phyloP scores from a whole-genome alignment of 768 basidiomycete genomes.

The Rhizopogon rudus region DNA sequence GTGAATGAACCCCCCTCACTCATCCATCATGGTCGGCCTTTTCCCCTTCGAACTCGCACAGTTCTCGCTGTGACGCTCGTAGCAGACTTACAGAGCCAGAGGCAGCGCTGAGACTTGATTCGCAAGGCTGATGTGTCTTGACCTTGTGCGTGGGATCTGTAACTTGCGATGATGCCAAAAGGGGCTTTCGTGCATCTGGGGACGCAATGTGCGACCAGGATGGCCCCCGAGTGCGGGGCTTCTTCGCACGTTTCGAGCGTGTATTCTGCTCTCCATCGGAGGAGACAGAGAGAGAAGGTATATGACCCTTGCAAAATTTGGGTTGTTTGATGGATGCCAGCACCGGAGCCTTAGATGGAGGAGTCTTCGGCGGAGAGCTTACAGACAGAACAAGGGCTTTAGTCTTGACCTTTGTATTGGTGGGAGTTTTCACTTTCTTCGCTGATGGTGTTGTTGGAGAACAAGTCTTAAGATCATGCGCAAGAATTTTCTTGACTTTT shows the following conservation, averaged over 20 bases:
- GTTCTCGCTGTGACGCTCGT: too few relatives aligned
- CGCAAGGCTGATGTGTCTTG: constrained; percentile 7
- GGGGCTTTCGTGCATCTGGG: constrained; percentile 13
- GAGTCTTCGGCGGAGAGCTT: constrained; percentile 16
- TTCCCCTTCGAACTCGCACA: too few relatives aligned
- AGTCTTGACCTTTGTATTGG: neutral
- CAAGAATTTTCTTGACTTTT: constrained; percentile 45
- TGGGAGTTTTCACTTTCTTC: constrained; percentile 2
- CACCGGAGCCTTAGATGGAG: constrained; percentile 12
- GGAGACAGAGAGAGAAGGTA: constrained; percentile 45
- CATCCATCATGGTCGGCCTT: too few relatives aligned
- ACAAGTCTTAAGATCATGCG: constrained; percentile 36
- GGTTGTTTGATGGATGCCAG: constrained; percentile 7
- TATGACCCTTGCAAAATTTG: constrained; percentile 30
- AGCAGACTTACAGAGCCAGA: too few relatives aligned
- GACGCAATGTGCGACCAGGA: constrained; percentile 26
- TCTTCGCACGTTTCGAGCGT: constrained; percentile 58
- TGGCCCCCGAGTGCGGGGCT: constrained; percentile 38
- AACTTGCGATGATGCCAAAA: constrained; percentile 15
- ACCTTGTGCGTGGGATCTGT: constrained; percentile 10
- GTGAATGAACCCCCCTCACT: too few relatives aligned
- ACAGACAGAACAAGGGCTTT: neutral
- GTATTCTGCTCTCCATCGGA: constrained; percentile 76
- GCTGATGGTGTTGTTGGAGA: neutral
- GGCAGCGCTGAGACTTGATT: constrained; percentile 15